Base-by-base conservation (phyloP, 2,329 filamentous ascomycete species). In the Escovopsis weberi region DNA sequence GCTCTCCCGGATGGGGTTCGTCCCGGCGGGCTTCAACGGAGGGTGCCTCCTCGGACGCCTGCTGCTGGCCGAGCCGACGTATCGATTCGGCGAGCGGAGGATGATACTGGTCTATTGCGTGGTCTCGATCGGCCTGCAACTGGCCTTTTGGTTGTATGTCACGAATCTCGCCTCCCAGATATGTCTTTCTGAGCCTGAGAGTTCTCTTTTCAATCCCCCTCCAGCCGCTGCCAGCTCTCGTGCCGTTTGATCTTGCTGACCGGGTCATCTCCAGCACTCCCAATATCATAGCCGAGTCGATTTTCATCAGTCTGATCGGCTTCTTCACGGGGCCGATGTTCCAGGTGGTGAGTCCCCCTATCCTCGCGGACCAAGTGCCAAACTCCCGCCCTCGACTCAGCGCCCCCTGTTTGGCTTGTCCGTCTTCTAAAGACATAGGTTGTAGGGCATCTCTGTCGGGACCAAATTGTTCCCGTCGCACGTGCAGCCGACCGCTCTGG, bases 241-340 rank as follows among this genome's bases (percentile, higher is more conserved):
- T 30, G 4, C 28, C 28, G 28, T 6, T 30, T 30, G 28, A 30
- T 30, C 10, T 6, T 6, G 28, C 28, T 30, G 6, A 30, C 28
- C 6, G 6, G 6, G 28, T 3, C 28, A 6, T 6, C 10, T 30
- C 6, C 28, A 30, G 28, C 10, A 30, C 28, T 6, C 64, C 63
- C 0, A 65, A 62, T 23, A 65, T 67, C 33, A 57, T 73, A 10
- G 67, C 64, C 0, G 70, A 70, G 11, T 69, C 72, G 0, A 67
- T 75, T 0, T 67, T 69, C 0, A 65, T 77, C 43, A 72, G 66
- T 43, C 51, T 76, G 0, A 52, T 78, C 2, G 74, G 74, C 0
- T 74, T 78, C 54, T 74, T 78, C 46, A 68, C 67, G 1, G 75
- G 74, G 0, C 74, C 74, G 0, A 64, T 75, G 19, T 79, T 78